These are phyloP conservation scores for Grifola frondosa DNA, from an alignment of 1,284 basidiomycete species.

Conservation along the genomic window DNA sequence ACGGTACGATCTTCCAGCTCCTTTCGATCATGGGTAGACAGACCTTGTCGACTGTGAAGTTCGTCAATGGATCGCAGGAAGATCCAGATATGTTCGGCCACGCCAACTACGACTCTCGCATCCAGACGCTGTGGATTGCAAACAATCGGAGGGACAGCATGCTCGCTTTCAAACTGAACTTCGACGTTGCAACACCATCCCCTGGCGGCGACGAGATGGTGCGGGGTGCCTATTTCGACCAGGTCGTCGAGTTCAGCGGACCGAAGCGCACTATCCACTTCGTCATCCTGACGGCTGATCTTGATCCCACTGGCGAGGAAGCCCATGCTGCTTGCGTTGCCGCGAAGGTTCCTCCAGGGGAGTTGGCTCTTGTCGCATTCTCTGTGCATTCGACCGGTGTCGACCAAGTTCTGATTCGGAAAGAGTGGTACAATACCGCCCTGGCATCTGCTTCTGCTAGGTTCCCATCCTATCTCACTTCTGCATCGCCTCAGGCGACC, in stretches of 20 bases:
- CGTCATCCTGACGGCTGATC: conserved; percentile 76
- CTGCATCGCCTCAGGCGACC: conserved; percentile 13
- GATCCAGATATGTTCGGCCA: conserved; percentile 84
- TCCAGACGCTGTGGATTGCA: conserved; percentile 81
- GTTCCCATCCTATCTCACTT: conserved; percentile 51
- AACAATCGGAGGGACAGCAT: conserved; percentile 81
- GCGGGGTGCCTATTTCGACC: conserved; percentile 64
- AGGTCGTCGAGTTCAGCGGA: conserved; percentile 76
- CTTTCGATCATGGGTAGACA: conserved; percentile 67
- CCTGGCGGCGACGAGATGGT: conserved; percentile 56
- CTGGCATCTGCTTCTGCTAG: conserved; percentile 54
- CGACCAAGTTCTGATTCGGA: conserved; percentile 78
- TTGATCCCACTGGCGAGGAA: conserved; percentile 76
- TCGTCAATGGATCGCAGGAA: conserved; percentile 63
- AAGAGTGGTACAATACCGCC: conserved; percentile 77
- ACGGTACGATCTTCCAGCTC: conserved; percentile 77
- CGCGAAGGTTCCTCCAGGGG: conserved; percentile 71
- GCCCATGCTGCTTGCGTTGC: conserved; percentile 78
- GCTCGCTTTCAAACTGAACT: conserved; percentile 71
- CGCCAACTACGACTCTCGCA: conserved; percentile 75
- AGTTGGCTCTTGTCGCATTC: conserved; percentile 77
- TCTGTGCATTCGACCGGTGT: conserved; percentile 80
- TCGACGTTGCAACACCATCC: conserved; percentile 55
- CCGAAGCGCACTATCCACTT: conserved; percentile 85
- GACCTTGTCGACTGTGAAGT: conserved; percentile 76